These are phyloP conservation scores for Epipyxis sp. DNA, from an alignment of 108 stramenopile genomes.

Conservation along the genomic window DNA sequence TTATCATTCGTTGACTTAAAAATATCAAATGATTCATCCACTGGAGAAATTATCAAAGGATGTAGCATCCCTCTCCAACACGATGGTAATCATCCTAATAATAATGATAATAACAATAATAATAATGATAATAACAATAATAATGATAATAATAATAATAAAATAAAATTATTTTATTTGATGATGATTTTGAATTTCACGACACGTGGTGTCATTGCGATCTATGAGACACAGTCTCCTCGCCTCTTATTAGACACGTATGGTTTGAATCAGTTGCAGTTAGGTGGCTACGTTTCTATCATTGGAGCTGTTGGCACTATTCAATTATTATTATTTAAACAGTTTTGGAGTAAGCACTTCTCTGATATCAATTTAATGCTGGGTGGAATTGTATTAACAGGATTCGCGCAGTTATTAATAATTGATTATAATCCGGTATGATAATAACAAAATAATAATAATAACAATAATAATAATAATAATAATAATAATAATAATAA, in stretches of 20 bases:
- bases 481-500: no score
- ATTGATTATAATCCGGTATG: slow-evolving; percentile 23
- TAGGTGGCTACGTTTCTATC: background rate
- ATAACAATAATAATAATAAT: slow-evolving; percentile 48
- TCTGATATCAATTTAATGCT: background rate
- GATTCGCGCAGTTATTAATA: background rate
- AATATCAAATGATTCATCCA: no score
- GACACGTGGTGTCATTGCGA: slow-evolving; percentile 70
- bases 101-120: no score
- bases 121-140: no score
- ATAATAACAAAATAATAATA: slow-evolving; percentile 35
- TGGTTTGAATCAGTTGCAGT: background rate
- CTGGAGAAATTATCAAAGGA: no score
- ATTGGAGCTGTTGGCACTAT: background rate
- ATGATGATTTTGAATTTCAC: slow-evolving; percentile 4
- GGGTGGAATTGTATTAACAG: background rate
- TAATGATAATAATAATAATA: no score
- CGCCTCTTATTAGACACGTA: slow-evolving; percentile 42
- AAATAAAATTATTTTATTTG: background rate
- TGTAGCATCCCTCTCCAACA: no score
- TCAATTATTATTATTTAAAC: background rate
- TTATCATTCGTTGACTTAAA: no score
- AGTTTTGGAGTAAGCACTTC: slow-evolving; percentile 7
- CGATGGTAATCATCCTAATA: no score
- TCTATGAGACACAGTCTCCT: slow-evolving; percentile 86